A percentile compares a stretch with the other conserved stretches of the same genome.
Evolutionary conservation across 2,329 filamentous ascomycete genomes (phyloP).

Genomic region (Exophiala bonariae): DNA sequence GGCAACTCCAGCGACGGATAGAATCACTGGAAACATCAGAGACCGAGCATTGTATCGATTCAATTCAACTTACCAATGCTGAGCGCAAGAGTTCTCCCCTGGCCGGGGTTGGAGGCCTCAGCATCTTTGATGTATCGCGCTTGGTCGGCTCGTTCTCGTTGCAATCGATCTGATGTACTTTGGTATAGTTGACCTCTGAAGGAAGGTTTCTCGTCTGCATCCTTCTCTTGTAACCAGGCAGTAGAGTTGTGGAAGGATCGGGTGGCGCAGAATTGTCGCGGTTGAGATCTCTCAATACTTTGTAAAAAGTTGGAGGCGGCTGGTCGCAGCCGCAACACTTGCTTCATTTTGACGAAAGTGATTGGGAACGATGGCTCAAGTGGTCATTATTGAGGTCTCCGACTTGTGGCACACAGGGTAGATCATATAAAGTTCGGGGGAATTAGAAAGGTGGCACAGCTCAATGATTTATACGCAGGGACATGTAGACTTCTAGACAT

Average conservation of each 20-base stretch:
- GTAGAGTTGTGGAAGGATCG: slow-evolving; percentile 18
- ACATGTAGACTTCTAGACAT: too few relatives aligned
- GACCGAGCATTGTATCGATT: too few relatives aligned
- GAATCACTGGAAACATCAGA: slow-evolving; percentile 47
- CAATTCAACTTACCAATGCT: slow-evolving; percentile 39
- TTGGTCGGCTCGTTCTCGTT: slow-evolving; percentile 52
- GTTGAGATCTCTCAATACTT: slow-evolving; percentile 7
- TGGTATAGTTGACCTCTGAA: slow-evolving; percentile 65
- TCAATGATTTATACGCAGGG: too few relatives aligned
- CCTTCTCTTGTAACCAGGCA: slow-evolving; percentile 7
- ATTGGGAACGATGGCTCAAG: too few relatives aligned
- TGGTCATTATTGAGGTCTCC: too few relatives aligned
- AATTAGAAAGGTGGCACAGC: too few relatives aligned
- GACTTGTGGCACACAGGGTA: too few relatives aligned
- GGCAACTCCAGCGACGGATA: slow-evolving; percentile 52
- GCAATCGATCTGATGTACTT: slow-evolving; percentile 59
- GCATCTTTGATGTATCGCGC: slow-evolving; percentile 31
- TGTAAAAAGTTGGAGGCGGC: slow-evolving; percentile 12
- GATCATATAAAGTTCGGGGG: too few relatives aligned
- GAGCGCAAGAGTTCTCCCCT: slow-evolving; percentile 19
- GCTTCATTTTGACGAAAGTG: slow-evolving; percentile 12
- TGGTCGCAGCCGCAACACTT: slow-evolving; percentile 9
- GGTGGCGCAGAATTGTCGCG: neutral
- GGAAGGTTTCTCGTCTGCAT: slow-evolving; percentile 11
- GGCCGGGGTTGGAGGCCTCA: slow-evolving; percentile 2